Evolutionary conservation across 2,329 filamentous ascomycete species (phyloP).

Genomic region (Tolypocladium nubicola): DNA sequence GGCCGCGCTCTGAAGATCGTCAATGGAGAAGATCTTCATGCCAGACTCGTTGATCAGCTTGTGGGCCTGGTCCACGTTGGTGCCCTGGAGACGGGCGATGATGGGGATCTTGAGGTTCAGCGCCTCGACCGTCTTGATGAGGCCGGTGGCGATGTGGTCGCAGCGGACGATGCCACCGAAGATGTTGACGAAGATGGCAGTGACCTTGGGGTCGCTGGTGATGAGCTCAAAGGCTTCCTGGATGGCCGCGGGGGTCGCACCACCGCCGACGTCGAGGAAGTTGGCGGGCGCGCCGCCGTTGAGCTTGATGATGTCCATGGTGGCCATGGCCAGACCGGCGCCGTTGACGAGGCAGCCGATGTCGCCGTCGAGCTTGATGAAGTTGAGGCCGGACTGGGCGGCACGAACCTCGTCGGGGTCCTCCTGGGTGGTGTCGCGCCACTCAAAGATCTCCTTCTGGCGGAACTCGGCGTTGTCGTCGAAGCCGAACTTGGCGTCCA

Average conservation of each 20-base stretch:
- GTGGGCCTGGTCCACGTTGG: conserved; percentile 93
- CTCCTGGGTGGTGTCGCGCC: conserved; percentile 92
- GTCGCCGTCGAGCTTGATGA: conserved; percentile 99
- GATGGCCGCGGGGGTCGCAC: conserved; percentile 93
- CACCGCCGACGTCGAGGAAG: conserved; percentile 97
- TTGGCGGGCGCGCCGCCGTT: conserved; percentile 94
- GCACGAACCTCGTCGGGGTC: conserved; percentile 97
- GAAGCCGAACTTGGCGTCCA: conserved; percentile 98
- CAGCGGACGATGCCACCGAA: conserved; percentile 98
- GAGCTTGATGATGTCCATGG: conserved; percentile 99
- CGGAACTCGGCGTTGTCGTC: conserved; percentile 99
- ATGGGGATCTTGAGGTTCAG: conserved; percentile 97
- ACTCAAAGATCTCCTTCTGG: conserved; percentile 90
- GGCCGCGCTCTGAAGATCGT: conserved; percentile 91
- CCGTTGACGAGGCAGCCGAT: conserved; percentile 99
- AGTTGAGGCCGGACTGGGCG: conserved; percentile 90
- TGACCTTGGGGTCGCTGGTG: conserved; percentile 95
- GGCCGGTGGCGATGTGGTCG: conserved; percentile 90
- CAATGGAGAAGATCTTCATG: conserved; percentile 99
- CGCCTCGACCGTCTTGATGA: conserved; percentile 87
- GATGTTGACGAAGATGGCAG: conserved; percentile 99
- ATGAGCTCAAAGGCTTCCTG: conserved; percentile 97
- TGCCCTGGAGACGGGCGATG: conserved; percentile 93
- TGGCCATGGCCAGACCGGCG: conserved; percentile 97
- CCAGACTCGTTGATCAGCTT: conserved; percentile 92